Conservation (phyloP, 2,329 filamentous ascomycete genomes). For the Beauveria brongniartii region DNA sequence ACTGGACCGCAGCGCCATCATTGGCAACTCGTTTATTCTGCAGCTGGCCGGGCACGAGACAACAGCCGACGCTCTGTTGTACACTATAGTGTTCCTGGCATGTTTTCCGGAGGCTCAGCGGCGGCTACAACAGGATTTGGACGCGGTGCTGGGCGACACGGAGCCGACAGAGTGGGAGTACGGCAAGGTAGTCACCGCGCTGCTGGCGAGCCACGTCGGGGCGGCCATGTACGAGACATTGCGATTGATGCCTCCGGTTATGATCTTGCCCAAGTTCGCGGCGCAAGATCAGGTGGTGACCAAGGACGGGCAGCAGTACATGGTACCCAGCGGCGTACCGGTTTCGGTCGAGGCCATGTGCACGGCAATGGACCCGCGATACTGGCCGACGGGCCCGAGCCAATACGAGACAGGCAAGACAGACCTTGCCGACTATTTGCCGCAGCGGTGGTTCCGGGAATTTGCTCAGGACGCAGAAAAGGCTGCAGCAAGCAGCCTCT, state of each 20-base stretch:
- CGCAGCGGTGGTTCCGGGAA: slow-evolving; percentile 61
- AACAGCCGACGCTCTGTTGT: slow-evolving; percentile 67
- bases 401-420: slow-evolving; percentile 32
- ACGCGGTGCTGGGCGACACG: slow-evolving; percentile 51
- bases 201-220: slow-evolving; percentile 63
- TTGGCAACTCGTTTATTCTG: slow-evolving; percentile 64
- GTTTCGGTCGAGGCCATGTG: slow-evolving; percentile 49
- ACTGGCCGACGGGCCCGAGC: slow-evolving; percentile 56
- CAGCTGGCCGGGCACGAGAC: slow-evolving; percentile 74
- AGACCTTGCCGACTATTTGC: slow-evolving; percentile 61
- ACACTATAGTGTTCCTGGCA: slow-evolving; percentile 60
- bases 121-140: slow-evolving; percentile 60
- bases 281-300: slow-evolving; percentile 47
- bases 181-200: slow-evolving; percentile 54
- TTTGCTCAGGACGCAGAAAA: slow-evolving; percentile 16
- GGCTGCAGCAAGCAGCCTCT: slow-evolving; percentile 10
- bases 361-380: slow-evolving; percentile 60
- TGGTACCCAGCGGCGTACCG: slow-evolving; percentile 47
- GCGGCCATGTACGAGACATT: slow-evolving; percentile 73
- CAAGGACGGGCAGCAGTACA: slow-evolving; percentile 48
- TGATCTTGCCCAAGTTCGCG: slow-evolving; percentile 61
- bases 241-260: slow-evolving; percentile 62
- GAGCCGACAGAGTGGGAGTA: slow-evolving; percentile 62
- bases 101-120: slow-evolving; percentile 56
- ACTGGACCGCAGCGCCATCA: slow-evolving; percentile 56